A percentile compares a stretch with the other conserved stretches of the same genome.
Conservation (phyloP, 2,329 filamentous ascomycete genomes). For the Exophiala alcalophila region DNA sequence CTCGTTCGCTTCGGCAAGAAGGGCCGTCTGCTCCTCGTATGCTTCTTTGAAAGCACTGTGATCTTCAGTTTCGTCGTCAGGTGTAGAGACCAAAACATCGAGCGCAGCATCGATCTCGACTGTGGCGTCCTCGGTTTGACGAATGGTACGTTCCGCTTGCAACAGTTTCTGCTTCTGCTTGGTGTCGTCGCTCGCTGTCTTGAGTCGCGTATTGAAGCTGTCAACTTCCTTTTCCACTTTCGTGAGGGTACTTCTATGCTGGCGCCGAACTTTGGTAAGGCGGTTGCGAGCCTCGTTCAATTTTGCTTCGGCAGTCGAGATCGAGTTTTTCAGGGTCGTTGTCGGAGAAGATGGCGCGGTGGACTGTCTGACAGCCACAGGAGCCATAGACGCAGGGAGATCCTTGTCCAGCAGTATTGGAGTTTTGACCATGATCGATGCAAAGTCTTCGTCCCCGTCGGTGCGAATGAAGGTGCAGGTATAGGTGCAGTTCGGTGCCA, state of each 20-base stretch:
- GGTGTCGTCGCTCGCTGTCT: constrained; percentile 60
- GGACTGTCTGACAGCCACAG: constrained; percentile 54
- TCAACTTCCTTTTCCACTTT: constrained; percentile 62
- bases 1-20: constrained; percentile 49
- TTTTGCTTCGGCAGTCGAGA: constrained; percentile 59
- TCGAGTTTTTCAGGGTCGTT: constrained; percentile 64
- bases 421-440: constrained; percentile 61
- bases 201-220: constrained; percentile 55
- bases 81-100: constrained; percentile 55
- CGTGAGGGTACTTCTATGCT: constrained; percentile 58
- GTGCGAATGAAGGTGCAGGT: constrained; percentile 60
- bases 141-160: constrained; percentile 61
- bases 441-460: constrained; percentile 57
- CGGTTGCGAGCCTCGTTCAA: constrained; percentile 58
- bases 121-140: constrained; percentile 62
- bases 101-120: constrained; percentile 53
- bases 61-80: constrained; percentile 54
- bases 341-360: constrained; percentile 62
- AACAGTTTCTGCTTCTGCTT: constrained; percentile 60
- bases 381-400: constrained; percentile 49
- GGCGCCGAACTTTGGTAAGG: constrained; percentile 58
- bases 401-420: constrained; percentile 58
- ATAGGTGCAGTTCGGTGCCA: constrained; percentile 63
- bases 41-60: constrained; percentile 52
- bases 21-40: constrained; percentile 55